Evolutionary conservation across 306 rosid genomes (phyloP).

Genomic region (Begonia peltatifolia): DNA sequence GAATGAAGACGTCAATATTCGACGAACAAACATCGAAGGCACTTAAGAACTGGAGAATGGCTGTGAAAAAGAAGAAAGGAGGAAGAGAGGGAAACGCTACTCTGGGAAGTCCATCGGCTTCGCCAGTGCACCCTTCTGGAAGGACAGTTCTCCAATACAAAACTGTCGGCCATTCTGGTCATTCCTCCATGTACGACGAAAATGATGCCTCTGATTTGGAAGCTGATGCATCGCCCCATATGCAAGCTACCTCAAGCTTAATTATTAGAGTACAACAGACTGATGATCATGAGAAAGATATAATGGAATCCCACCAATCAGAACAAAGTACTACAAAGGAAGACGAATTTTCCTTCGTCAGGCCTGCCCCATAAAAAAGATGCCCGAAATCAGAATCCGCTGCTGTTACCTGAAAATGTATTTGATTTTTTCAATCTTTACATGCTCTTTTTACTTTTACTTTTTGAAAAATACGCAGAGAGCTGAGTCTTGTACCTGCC

Average conservation of each 20-base stretch:
- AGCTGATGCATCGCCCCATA: constrained; percentile 1
- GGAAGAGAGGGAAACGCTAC: constrained; percentile 30
- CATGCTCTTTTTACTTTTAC: no score
- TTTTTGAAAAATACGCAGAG: no score
- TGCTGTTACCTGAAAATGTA: no score
- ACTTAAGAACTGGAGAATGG: constrained; percentile 65
- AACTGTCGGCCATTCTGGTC: constrained; percentile 70
- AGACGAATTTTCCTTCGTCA: constrained; percentile 38
- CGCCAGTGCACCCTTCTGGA: constrained; percentile 30
- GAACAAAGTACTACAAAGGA: constrained; percentile 19
- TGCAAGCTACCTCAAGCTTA: background rate
- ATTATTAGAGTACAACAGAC: constrained; percentile 31
- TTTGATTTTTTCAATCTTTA: no score
- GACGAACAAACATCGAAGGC: constrained; percentile 86
- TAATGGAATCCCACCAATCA: constrained; percentile 3
- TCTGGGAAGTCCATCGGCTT: constrained; percentile 30
- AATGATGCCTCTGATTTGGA: constrained; percentile 12
- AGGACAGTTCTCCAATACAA: constrained; percentile 61
- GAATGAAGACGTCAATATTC: constrained; percentile 66
- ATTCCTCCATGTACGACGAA: constrained; percentile 19
- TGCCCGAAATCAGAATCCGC: background rate
- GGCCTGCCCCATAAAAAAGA: constrained; percentile 10
- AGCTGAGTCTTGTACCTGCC: no score
- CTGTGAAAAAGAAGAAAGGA: constrained; percentile 54
- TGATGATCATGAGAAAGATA: constrained; percentile 11